phyloP scores from a whole-genome alignment of 805 yeast species.

The Helenozyma baotianmanensis region DNA sequence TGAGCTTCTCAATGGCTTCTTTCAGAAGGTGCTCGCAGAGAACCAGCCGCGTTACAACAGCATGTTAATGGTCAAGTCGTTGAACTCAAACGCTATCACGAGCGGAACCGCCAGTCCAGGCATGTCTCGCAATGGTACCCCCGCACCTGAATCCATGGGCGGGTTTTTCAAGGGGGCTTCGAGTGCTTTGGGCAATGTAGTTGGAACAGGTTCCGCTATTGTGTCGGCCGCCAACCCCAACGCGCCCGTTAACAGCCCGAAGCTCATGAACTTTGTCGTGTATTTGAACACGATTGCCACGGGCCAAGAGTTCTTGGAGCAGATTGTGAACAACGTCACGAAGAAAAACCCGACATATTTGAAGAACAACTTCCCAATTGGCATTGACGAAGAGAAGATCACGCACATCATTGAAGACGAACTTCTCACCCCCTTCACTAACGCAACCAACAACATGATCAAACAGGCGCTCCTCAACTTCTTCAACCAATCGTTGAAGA shows the following conservation, averaged over 20 bases:
- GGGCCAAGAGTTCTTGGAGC: slow-evolving; percentile 53
- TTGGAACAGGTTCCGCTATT: slow-evolving; percentile 21
- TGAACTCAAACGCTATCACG: slow-evolving; percentile 3
- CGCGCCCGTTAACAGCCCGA: slow-evolving; percentile 37
- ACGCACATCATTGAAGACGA: slow-evolving; percentile 26
- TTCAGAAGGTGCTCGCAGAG: slow-evolving; percentile 30
- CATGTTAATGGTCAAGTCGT: slow-evolving; percentile 18
- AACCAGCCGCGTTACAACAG: slow-evolving; percentile 40
- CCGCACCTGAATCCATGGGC: slow-evolving; percentile 33
- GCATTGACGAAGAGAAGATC: slow-evolving; percentile 31
- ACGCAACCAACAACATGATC: slow-evolving; percentile 27
- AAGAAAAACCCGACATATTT: slow-evolving; percentile 19
- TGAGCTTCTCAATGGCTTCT: slow-evolving; percentile 55
- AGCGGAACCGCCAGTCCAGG: slow-evolving; percentile 20
- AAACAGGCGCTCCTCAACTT: slow-evolving; percentile 40
- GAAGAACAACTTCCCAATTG: slow-evolving; percentile 29
- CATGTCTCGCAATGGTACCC: slow-evolving; percentile 27
- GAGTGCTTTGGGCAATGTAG: slow-evolving; percentile 41
- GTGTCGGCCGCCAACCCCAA: slow-evolving; percentile 22
- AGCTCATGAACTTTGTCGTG: slow-evolving; percentile 57
- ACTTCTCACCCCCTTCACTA: slow-evolving; percentile 25
- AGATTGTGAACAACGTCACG: slow-evolving; percentile 43
- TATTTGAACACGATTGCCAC: slow-evolving; percentile 70
- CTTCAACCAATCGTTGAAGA: slow-evolving; percentile 46
- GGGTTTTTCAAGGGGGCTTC: slow-evolving; percentile 41